phyloP scores from a whole-genome alignment of 352 stramenopile species.

The Peronospora farinosa region DNA sequence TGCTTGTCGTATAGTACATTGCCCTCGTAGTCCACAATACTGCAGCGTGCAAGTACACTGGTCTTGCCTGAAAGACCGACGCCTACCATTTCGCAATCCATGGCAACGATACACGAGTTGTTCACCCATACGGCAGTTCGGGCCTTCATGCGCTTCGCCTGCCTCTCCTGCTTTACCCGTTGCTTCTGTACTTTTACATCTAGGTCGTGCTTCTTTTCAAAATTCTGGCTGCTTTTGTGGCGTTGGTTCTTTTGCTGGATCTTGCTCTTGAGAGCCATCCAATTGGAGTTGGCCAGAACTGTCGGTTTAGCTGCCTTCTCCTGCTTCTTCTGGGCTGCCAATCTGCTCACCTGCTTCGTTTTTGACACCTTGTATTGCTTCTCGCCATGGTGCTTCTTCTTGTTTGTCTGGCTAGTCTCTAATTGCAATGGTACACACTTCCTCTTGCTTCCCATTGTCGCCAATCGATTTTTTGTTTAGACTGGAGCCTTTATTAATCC shows the following conservation, averaged over 20 bases:
- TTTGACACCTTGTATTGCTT: constrained; percentile 14
- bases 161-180: constrained; percentile 43
- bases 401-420: not conserved
- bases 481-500: constrained; percentile 2
- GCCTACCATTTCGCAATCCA: constrained; percentile 88
- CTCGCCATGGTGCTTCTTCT: constrained; percentile 4
- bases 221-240: constrained; percentile 14
- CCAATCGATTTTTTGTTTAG: constrained; percentile 1
- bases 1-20: constrained; percentile 81
- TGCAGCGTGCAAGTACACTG: constrained; percentile 80
- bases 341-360: constrained; percentile 17
- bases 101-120: constrained; percentile 66
- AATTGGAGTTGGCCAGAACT: constrained; percentile 55
- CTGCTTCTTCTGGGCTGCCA: constrained; percentile 15
- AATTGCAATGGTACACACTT: constrained; percentile 13
- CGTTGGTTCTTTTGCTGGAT: constrained; percentile 39
- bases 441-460: constrained; percentile 32
- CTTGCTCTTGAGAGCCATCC: constrained; percentile 67
- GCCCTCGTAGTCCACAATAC: constrained; percentile 82
- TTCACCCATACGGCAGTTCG: constrained; percentile 73
- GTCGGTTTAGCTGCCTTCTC: constrained; percentile 20
- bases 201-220: constrained; percentile 32
- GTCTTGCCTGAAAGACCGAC: constrained; percentile 70
- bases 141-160: constrained; percentile 40
- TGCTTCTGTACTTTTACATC: constrained; percentile 35